Percentiles rank a stretch among this genome's conserved stretches.
Evolutionary conservation across 768 basidiomycete species (phyloP).

Genomic region (Rhodotorula babjevae): DNA sequence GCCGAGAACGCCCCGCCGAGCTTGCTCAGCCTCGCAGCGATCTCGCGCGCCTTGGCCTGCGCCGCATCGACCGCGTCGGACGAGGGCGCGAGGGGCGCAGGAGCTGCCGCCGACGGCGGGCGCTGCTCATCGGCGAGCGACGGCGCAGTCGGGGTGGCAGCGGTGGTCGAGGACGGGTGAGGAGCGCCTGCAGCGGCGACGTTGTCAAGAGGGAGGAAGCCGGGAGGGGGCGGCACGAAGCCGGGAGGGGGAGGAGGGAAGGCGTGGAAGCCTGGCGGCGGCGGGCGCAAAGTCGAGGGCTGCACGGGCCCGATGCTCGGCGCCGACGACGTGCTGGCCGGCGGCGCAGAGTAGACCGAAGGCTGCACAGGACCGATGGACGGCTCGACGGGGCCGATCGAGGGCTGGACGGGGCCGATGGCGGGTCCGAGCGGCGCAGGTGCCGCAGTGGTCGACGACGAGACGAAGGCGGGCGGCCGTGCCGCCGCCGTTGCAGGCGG

Average conservation of each 20-base stretch:
- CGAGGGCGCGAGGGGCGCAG: background rate
- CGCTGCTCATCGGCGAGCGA: background rate
- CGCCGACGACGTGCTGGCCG: too few relatives aligned
- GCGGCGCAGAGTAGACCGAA: too few relatives aligned
- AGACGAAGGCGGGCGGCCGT: background rate
- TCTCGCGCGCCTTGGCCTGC: slow-evolving; percentile 35
- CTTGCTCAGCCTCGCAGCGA: slow-evolving; percentile 33
- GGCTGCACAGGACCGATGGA: background rate
- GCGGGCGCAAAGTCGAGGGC: background rate
- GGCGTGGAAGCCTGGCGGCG: background rate
- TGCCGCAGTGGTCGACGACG: background rate
- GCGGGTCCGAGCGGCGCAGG: background rate
- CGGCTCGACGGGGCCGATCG: background rate
- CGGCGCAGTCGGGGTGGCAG: background rate
- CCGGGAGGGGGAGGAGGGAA: background rate
- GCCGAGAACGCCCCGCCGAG: slow-evolving; percentile 27
- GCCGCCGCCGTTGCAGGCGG: background rate
- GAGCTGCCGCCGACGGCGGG: background rate
- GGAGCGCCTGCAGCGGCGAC: background rate
- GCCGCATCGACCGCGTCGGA: slow-evolving; percentile 23
- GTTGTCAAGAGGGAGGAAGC: slow-evolving; percentile 12
- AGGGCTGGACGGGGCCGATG: background rate
- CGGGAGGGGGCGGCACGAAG: slow-evolving; percentile 19
- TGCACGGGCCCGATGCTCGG: too few relatives aligned
- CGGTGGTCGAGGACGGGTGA: background rate